These are phyloP conservation scores for Ambrosiella beaveri DNA, from an alignment of 2,329 filamentous ascomycete genomes.

Conservation along the genomic window DNA sequence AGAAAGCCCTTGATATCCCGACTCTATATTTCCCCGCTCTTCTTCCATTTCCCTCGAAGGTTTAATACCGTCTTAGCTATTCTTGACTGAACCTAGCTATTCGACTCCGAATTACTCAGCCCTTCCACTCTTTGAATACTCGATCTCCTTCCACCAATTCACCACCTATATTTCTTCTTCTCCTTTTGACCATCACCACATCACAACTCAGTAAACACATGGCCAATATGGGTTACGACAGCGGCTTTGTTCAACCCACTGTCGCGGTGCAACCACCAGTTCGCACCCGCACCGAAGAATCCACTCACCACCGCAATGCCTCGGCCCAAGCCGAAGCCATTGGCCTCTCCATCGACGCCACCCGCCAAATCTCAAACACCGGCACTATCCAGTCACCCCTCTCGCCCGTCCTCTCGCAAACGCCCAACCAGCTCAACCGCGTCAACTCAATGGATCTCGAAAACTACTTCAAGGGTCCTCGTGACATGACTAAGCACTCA, in stretches of 20 bases:
- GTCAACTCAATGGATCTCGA: conserved; percentile 13
- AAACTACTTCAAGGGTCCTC: conserved; percentile 31
- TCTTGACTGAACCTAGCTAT: conserved; percentile 1
- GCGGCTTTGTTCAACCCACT: conserved; percentile 4
- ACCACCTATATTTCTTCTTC: neutral
- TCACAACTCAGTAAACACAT: neutral
- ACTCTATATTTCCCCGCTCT: neutral
- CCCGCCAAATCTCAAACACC: conserved; percentile 5
- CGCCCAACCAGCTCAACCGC: conserved; percentile 10
- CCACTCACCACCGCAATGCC: conserved; percentile 4
- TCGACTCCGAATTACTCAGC: neutral
- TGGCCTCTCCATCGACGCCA: conserved; percentile 9
- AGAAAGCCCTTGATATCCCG: neutral
- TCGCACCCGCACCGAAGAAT: conserved; percentile 8
- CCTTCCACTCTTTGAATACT: neutral
- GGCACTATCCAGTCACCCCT: conserved; percentile 9
- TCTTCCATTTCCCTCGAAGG: neutral
- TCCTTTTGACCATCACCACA: neutral
- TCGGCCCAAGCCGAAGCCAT: conserved; percentile 8
- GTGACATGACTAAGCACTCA: conserved; percentile 54
- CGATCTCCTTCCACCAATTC: neutral
- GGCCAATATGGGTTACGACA: conserved; percentile 8
- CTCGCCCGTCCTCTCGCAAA: conserved; percentile 10
- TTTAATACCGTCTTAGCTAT: neutral
- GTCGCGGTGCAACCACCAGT: conserved; percentile 1